Percentiles rank a stretch among this genome's conserved stretches.
phyloP scores from a whole-genome alignment of 164 flowering plant species.

The Berberis thunbergii region DNA sequence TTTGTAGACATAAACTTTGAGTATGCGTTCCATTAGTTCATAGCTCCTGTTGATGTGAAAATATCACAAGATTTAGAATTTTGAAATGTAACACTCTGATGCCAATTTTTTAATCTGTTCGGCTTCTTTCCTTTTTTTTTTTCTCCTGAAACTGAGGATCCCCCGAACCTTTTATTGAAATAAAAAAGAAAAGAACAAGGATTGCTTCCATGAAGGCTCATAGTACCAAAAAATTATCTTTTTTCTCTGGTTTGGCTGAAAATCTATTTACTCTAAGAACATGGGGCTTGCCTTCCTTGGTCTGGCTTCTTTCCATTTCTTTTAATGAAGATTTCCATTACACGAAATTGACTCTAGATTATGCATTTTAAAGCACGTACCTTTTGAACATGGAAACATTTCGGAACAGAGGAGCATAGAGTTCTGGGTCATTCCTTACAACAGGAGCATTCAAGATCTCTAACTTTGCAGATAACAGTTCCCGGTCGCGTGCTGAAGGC shows the following conservation, averaged over 20 bases:
- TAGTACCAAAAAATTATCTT: too few relatives aligned
- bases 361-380: conserved; percentile 2
- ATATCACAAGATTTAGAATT: not conserved
- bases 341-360: not conserved
- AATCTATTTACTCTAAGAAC: too few relatives aligned
- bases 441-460: conserved; percentile 12
- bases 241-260: too few relatives aligned
- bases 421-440: conserved; percentile 1
- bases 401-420: conserved; percentile 13
- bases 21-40: conserved; percentile 57
- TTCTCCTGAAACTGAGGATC: too few relatives aligned
- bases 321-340: not conserved
- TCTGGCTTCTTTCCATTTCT: not conserved
- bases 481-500: conserved; percentile 9
- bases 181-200: too few relatives aligned
- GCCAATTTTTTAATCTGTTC: not conserved
- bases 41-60: conserved; percentile 49
- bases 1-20: conserved; percentile 51
- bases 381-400: conserved; percentile 13
- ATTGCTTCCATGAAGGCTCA: too few relatives aligned
- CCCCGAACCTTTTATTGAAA: too few relatives aligned
- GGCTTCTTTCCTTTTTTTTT: not conserved
- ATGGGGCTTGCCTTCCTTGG: too few relatives aligned
- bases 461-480: conserved; percentile 11
- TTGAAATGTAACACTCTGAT: not conserved